Evolutionary conservation across 768 basidiomycete species (phyloP).

Genomic region (Mrakia gelida): DNA sequence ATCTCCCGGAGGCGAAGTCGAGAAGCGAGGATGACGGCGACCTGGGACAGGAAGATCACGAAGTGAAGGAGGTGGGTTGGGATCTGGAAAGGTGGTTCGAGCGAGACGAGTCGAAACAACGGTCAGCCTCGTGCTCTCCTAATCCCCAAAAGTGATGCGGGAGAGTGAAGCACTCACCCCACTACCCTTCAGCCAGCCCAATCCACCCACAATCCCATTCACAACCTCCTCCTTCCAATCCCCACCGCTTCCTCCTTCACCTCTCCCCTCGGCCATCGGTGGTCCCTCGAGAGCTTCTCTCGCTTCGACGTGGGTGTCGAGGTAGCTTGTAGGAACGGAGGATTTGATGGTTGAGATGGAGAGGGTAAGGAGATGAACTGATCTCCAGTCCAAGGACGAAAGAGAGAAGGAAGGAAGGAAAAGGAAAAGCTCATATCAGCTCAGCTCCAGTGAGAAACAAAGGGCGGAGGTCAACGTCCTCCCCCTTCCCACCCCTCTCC

Average conservation of each 20-base stretch:
- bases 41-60: background rate
- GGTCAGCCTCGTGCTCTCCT: background rate
- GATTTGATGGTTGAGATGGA: conserved; percentile 9
- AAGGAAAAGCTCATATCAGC: background rate
- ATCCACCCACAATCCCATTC: background rate
- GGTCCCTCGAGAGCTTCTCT: background rate
- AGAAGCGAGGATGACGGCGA: background rate
- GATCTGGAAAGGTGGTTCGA: background rate
- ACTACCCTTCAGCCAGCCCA: background rate
- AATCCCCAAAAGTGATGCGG: too few relatives aligned
- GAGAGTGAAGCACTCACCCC: background rate
- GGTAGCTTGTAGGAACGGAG: background rate
- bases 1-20: background rate
- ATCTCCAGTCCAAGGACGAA: background rate
- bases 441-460: too few relatives aligned
- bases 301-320: background rate
- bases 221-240: conserved; percentile 12
- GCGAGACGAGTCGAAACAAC: background rate
- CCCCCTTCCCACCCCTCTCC: background rate
- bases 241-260: background rate
- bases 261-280: background rate
- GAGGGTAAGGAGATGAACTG: conserved; percentile 1
- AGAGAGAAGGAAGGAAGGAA: background rate
- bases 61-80: background rate
- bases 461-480: background rate